A percentile compares a stretch with the other conserved stretches of the same genome.
phyloP scores from a whole-genome alignment of 495 filamentous ascomycete genomes.

The Neurospora sp. region DNA sequence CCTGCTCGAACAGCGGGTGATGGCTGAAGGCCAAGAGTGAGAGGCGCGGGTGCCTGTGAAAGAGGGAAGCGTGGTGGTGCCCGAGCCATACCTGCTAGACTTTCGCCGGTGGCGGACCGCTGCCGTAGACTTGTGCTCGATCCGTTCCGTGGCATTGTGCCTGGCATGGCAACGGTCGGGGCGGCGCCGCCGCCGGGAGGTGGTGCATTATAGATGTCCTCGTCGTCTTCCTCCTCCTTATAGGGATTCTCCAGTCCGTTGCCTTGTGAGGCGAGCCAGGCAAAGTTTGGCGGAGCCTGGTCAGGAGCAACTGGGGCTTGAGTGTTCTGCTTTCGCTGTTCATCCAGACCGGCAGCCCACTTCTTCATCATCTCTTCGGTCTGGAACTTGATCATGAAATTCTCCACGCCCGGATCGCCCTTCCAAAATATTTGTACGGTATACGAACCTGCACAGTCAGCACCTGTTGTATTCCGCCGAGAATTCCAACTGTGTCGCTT shows the following conservation, averaged over 20 bases:
- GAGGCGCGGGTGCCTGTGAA: conserved; percentile 43
- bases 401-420: conserved; percentile 90
- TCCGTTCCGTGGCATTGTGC: conserved; percentile 61
- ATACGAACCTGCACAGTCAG: conserved; percentile 59
- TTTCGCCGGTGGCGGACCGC: conserved; percentile 69
- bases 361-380: conserved; percentile 88
- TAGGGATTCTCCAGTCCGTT: conserved; percentile 66
- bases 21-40: conserved; percentile 45
- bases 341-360: conserved; percentile 61
- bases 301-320: conserved; percentile 24
- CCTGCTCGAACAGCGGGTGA: conserved; percentile 41
- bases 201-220: conserved; percentile 51
- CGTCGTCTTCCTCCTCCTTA: conserved; percentile 65
- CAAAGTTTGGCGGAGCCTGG: conserved; percentile 50
- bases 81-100: conserved; percentile 37
- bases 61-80: conserved; percentile 58
- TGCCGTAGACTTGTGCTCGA: conserved; percentile 74
- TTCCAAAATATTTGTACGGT: conserved; percentile 98
- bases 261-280: conserved; percentile 59
- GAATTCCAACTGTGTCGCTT: conserved; percentile 15
- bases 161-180: conserved; percentile 12
- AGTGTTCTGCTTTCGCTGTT: conserved; percentile 45
- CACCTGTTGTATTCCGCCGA: neutral
- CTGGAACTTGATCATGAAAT: conserved; percentile 84
- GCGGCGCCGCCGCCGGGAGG: conserved; percentile 9